These are phyloP conservation scores for Fagopyrum homotropicum DNA, from an alignment of 148 eudicot genomes.

Conservation along the genomic window DNA sequence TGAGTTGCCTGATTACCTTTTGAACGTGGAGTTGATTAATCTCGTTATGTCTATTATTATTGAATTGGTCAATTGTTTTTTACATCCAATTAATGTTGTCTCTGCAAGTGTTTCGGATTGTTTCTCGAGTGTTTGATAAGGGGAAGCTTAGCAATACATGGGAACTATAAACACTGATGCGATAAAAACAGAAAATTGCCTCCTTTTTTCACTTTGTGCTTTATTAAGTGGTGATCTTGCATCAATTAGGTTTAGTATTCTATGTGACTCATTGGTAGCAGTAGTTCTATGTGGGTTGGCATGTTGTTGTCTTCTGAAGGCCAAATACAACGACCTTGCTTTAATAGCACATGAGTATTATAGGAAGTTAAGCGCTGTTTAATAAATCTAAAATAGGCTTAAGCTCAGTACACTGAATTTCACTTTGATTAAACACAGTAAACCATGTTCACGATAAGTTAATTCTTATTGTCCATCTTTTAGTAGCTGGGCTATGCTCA, in stretches of 20 bases:
- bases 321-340: neutral
- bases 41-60: neutral
- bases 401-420: neutral
- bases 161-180: neutral
- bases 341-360: neutral
- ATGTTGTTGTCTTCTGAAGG: neutral
- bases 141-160: neutral
- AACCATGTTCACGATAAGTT: neutral
- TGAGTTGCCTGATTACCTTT: conserved; percentile 25
- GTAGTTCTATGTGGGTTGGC: neutral
- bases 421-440: neutral
- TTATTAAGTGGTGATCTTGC: neutral
- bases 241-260: neutral
- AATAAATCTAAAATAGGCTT: neutral
- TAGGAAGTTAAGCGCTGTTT: neutral
- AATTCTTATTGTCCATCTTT: neutral
- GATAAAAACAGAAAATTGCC: neutral
- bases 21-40: neutral
- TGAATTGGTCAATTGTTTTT: conserved; percentile 1
- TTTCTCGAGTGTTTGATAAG: neutral
- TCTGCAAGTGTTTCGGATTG: neutral
- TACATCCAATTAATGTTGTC: neutral
- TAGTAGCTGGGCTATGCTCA: neutral
- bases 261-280: neutral
- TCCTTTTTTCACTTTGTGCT: neutral